These are phyloP conservation scores for Phytophthora idaei DNA, from an alignment of 352 stramenopile species.

Conservation along the genomic window DNA sequence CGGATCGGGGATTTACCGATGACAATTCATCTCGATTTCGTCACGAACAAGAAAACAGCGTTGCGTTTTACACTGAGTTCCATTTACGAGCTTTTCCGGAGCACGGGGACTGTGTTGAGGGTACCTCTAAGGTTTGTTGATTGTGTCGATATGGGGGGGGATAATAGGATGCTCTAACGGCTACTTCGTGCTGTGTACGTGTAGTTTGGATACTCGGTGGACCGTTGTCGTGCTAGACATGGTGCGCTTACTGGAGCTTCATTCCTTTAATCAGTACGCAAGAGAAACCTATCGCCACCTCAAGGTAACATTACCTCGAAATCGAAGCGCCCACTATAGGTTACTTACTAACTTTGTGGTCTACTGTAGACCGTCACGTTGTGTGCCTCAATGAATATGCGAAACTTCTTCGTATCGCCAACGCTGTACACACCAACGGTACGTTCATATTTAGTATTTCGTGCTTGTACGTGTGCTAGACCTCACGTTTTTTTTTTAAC, in stretches of 20 bases:
- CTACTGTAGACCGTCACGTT: slow-evolving; percentile 54
- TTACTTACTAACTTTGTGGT: slow-evolving; percentile 1
- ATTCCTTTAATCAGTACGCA: slow-evolving; percentile 75
- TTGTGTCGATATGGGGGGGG: not conserved
- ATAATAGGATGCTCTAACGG: not conserved
- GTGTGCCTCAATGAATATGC: slow-evolving; percentile 68
- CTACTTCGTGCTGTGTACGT: not conserved
- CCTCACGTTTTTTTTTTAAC: not conserved
- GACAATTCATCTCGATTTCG: slow-evolving; percentile 74
- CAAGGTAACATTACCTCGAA: slow-evolving; percentile 40
- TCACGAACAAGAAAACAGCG: slow-evolving; percentile 69
- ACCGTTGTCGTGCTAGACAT: slow-evolving; percentile 74
- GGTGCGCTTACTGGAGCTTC: slow-evolving; percentile 56
- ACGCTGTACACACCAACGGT: slow-evolving; percentile 55
- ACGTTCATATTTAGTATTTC: not conserved
- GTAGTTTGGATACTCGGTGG: slow-evolving; percentile 56
- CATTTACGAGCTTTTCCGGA: slow-evolving; percentile 63
- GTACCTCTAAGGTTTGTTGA: slow-evolving; percentile 53
- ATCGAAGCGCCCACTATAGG: not conserved
- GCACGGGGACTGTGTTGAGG: slow-evolving; percentile 63
- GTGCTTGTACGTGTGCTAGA: not conserved
- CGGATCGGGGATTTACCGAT: slow-evolving; percentile 41
- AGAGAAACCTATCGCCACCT: slow-evolving; percentile 65
- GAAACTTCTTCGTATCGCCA: slow-evolving; percentile 68
- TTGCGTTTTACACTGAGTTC: slow-evolving; percentile 77